Conservation (phyloP, 1,284 basidiomycete species). For the Megacollybia platyphylla region DNA sequence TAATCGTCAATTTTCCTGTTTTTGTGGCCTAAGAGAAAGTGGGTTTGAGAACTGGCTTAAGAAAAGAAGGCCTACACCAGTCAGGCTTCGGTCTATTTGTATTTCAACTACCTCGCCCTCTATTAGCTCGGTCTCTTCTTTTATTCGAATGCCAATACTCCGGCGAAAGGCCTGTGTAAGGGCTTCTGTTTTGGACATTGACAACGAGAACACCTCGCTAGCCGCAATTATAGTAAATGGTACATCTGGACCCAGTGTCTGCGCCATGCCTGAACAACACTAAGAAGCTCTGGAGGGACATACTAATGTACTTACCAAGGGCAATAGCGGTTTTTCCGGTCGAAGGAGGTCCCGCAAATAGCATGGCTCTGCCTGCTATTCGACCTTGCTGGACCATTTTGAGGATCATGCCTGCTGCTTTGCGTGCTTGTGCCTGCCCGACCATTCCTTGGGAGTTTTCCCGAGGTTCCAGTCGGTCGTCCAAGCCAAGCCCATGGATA, state of each 20-base stretch:
- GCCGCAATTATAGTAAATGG: conserved; percentile 97
- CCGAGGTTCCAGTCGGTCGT: conserved; percentile 83
- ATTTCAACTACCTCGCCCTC: conserved; percentile 99
- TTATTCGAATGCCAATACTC: conserved; percentile 94
- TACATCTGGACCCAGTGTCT: conserved; percentile 85
- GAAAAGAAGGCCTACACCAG: conserved; percentile 57
- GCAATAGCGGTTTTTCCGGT: conserved; percentile 98
- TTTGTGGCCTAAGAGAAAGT: conserved; percentile 75
- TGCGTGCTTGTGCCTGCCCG: conserved; percentile 70
- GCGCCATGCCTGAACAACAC: conserved; percentile 73
- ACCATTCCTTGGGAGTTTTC: conserved; percentile 91
- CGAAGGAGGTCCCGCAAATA: conserved; percentile 93
- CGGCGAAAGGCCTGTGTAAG: conserved; percentile 92
- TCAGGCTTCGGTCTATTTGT: conserved; percentile 93
- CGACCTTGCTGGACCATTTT: conserved; percentile 96
- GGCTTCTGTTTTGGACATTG: conserved; percentile 98
- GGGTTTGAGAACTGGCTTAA: conserved; percentile 1
- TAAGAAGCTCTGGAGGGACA: not conserved
- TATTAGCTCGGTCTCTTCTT: conserved; percentile 95
- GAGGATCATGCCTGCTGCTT: conserved; percentile 57
- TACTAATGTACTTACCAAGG: conserved; percentile 47
- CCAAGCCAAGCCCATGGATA: conserved; percentile 88
- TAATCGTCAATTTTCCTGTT: conserved; percentile 95
- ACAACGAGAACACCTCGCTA: conserved; percentile 94
- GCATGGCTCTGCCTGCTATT: conserved; percentile 89